Percentiles rank a stretch among this genome's conserved stretches.
Conservation (phyloP, 2,329 filamentous ascomycete genomes). For the Thelonectria blattea region DNA sequence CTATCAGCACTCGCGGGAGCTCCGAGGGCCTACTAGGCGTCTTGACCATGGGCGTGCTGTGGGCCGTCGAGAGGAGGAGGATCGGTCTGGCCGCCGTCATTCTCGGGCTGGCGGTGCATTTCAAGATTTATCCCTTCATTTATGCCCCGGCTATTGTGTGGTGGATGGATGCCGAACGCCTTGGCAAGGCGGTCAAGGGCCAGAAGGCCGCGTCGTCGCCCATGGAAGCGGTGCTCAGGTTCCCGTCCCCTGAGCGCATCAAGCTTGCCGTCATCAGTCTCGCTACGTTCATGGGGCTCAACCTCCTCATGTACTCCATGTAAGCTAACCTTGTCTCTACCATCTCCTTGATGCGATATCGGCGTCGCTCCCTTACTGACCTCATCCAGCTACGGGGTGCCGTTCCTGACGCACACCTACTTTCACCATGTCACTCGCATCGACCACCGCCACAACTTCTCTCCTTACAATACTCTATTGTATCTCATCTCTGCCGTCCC, state of each 20-base stretch:
- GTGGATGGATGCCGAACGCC: conserved; percentile 72
- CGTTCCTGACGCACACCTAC: conserved; percentile 89
- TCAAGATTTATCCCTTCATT: conserved; percentile 99
- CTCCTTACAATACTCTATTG: conserved; percentile 89
- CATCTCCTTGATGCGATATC: background rate
- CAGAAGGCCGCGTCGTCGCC: conserved; percentile 25
- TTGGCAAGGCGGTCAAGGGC: conserved; percentile 36
- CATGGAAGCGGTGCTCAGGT: conserved; percentile 42
- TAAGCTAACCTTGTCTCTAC: conserved; percentile 49
- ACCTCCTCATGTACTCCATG: conserved; percentile 77
- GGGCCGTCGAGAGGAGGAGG: conserved; percentile 73
- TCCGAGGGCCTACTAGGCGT: conserved; percentile 90
- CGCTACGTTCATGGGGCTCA: conserved; percentile 74
- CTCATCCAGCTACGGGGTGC: conserved; percentile 70
- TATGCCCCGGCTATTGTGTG: conserved; percentile 83
- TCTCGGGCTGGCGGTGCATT: conserved; percentile 86
- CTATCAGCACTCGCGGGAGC: conserved; percentile 93
- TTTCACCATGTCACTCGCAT: conserved; percentile 91
- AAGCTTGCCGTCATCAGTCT: conserved; percentile 69
- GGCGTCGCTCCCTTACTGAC: conserved; percentile 15
- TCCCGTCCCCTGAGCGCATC: conserved; percentile 62
- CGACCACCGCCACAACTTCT: conserved; percentile 98
- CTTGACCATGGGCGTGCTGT: conserved; percentile 81
- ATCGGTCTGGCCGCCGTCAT: conserved; percentile 72
- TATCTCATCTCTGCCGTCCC: conserved; percentile 79